Evolutionary conservation across 345 rosid species (phyloP).

Genomic region (Euclidium syriacum): DNA sequence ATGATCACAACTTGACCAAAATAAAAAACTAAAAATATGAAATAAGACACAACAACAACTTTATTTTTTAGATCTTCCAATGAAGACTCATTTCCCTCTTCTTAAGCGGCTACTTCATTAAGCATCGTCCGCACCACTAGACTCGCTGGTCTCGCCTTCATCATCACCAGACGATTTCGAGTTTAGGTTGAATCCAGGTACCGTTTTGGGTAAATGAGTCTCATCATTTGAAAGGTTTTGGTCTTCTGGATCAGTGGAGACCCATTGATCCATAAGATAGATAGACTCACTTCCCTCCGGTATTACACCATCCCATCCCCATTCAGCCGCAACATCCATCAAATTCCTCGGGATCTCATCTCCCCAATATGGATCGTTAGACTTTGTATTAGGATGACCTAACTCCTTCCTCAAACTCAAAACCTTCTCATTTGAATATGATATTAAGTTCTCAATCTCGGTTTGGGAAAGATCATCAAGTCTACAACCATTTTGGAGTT

Average conservation of each 20-base stretch:
- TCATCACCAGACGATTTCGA: background rate
- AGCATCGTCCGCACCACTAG: background rate
- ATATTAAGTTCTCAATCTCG: background rate
- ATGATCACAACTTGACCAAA: background rate
- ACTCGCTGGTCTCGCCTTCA: slow-evolving; percentile 5
- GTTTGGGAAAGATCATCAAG: background rate
- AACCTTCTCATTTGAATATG: background rate
- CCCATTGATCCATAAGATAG: background rate
- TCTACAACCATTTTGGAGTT: background rate
- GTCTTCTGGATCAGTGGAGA: background rate
- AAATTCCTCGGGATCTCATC: background rate
- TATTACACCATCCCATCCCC: background rate
- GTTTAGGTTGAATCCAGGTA: background rate
- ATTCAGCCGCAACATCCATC: background rate
- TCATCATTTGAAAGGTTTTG: background rate
- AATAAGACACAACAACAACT: background rate
- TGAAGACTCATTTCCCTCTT: background rate
- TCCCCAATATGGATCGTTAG: background rate
- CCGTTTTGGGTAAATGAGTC: background rate
- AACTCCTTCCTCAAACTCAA: background rate
- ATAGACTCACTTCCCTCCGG: background rate
- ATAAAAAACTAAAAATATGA: background rate
- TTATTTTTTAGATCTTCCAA: too few species aligned
- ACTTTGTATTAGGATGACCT: background rate
- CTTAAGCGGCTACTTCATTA: slow-evolving; percentile 2